Evolutionary conservation across 129 eudicot genomes (phyloP).

Genomic region (Deinandra increscens): DNA sequence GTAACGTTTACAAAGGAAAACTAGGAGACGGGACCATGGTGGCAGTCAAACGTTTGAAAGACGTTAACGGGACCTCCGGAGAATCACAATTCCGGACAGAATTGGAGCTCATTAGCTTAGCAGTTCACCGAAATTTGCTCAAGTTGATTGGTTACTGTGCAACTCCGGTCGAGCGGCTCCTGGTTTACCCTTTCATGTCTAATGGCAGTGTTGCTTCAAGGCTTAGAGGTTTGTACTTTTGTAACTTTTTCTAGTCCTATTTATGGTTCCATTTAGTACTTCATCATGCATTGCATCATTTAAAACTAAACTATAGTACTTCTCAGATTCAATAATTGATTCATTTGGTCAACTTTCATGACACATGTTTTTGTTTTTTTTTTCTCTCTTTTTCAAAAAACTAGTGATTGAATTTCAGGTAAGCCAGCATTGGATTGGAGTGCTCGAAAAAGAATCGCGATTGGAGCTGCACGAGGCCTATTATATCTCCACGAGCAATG

Average conservation of each 20-base stretch:
- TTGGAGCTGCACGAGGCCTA: constrained; percentile 88
- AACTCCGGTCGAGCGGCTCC: constrained; percentile 67
- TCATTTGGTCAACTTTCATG: not conserved
- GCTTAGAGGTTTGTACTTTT: constrained; percentile 65
- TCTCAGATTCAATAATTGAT: not conserved
- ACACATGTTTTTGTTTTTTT: not conserved
- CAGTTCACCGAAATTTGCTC: constrained; percentile 86
- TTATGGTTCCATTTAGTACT: constrained; percentile 16
- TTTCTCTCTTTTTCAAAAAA: not conserved
- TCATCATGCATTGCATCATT: constrained; percentile 22
- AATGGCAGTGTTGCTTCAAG: constrained; percentile 96
- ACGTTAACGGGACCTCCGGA: constrained; percentile 74
- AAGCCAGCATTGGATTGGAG: constrained; percentile 88
- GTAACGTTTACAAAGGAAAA: constrained; percentile 83
- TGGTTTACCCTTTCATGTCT: constrained; percentile 96
- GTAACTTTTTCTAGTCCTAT: constrained; percentile 16
- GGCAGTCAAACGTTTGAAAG: constrained; percentile 90
- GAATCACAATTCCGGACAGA: constrained; percentile 83
- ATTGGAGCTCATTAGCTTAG: constrained; percentile 85
- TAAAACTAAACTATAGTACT: constrained; percentile 15
- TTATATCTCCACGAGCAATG: constrained; percentile 93
- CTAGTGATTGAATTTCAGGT: constrained; percentile 37
- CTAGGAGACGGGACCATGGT: constrained; percentile 74
- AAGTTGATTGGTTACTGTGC: constrained; percentile 81
- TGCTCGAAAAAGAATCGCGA: constrained; percentile 80